Percentiles rank a stretch among this genome's conserved stretches.
phyloP scores from a whole-genome alignment of 2,329 filamentous ascomycete species.

The Alternaria sp. region DNA sequence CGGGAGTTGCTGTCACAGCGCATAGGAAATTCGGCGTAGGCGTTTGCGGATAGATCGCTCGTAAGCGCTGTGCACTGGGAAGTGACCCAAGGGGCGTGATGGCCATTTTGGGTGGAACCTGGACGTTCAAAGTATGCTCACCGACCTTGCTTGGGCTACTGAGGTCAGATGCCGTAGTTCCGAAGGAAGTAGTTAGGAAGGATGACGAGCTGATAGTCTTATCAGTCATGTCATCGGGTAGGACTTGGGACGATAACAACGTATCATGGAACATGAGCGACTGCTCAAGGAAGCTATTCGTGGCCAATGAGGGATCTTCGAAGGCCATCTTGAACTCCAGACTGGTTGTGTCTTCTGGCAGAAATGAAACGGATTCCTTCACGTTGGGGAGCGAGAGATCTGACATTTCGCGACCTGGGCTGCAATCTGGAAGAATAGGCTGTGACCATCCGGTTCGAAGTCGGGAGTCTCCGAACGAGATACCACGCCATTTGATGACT shows the following conservation, averaged over 20 bases:
- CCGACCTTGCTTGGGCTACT: constrained; percentile 33
- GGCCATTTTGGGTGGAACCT: constrained; percentile 40
- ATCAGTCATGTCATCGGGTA: constrained; percentile 30
- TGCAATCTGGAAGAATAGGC: constrained; percentile 33
- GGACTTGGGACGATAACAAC: constrained; percentile 67
- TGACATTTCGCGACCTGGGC: constrained; percentile 1
- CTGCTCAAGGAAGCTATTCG: constrained; percentile 72
- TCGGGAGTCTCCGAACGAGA: constrained; percentile 21
- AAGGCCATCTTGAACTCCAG: constrained; percentile 37
- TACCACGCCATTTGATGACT: constrained; percentile 42
- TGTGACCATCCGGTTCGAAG: constrained; percentile 46
- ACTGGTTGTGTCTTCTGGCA: constrained; percentile 27
- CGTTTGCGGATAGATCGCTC: constrained; percentile 77
- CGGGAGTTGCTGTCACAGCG: constrained; percentile 75
- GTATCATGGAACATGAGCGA: constrained; percentile 76
- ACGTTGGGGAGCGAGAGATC: constrained; percentile 30
- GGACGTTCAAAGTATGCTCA: constrained; percentile 13
- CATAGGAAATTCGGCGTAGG: constrained; percentile 84
- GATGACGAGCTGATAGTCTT: constrained; percentile 44
- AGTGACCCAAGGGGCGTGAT: constrained; percentile 74
- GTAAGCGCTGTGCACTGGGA: constrained; percentile 71
- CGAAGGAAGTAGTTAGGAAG: constrained; percentile 49
- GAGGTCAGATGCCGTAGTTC: constrained; percentile 38
- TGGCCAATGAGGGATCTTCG: constrained; percentile 23
- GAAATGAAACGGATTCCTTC: constrained; percentile 14